Conservation (phyloP, 1,284 basidiomycete species). For the Amylostereum areolatum region DNA sequence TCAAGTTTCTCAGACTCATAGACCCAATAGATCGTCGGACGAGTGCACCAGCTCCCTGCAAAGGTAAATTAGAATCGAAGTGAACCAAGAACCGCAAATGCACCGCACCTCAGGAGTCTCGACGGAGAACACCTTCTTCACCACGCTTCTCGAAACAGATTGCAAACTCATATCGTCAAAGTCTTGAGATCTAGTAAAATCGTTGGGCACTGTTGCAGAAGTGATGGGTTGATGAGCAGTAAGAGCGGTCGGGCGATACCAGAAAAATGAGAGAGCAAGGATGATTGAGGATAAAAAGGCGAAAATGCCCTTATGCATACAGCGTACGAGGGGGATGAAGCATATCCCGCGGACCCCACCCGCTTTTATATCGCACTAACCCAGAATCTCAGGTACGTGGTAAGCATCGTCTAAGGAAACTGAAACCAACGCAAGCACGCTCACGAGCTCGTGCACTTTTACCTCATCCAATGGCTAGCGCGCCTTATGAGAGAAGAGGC, state of each 20-base stretch:
- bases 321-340: no score
- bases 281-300: not conserved
- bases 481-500: no score
- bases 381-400: no score
- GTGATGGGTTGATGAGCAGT: constrained; percentile 1
- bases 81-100: not conserved
- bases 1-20: constrained; percentile 69
- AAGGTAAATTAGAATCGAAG: not conserved
- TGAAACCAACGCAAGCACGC: no score
- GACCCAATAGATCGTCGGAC: constrained; percentile 91
- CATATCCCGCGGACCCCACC: no score
- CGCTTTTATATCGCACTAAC: no score
- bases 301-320: not conserved
- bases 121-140: constrained; percentile 71
- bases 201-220: not conserved
- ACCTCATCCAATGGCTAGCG: no score
- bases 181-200: constrained; percentile 1
- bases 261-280: not conserved
- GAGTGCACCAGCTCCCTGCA: constrained; percentile 75
- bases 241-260: not conserved
- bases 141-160: constrained; percentile 58
- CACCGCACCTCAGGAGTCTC: constrained; percentile 72
- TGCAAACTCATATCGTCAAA: constrained; percentile 18
- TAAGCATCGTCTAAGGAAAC: no score
- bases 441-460: no score